Evolutionary conservation across 2,329 filamentous ascomycete species (phyloP), one percentile per base, ranked within the genome.

Genomic region (Neofusicoccum sp.): DNA sequence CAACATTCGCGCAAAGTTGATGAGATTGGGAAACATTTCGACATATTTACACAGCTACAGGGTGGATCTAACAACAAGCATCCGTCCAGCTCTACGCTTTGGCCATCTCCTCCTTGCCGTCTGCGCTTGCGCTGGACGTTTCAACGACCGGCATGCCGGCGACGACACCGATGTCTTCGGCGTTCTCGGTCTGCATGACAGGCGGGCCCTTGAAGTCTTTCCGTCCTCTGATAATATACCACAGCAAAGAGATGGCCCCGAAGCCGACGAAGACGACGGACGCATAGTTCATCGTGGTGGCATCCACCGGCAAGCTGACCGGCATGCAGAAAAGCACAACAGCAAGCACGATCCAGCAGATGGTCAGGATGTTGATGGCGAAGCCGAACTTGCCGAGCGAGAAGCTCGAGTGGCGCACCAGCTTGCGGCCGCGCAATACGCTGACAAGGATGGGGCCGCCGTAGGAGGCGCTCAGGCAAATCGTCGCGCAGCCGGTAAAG

Each of bases 401-500:
- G 70, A 84, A 93, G 0, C 83, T 80, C 0, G 88, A 89, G 66
- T 86, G 75, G 54, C 80, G 79, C n/a, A 92, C 84, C 36, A 85
- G 81, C 57, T 83, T 80, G n/a, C 90, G 83, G 8, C 86, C 82
- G 14, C 87, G 84, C 1, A 91, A 66, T 3, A 93, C 76, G 9
- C 82, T 88, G 61, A 93, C 86, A 9, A 91, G 75, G 59, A 93
- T 90, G 0, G 90, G 90, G 14, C 91, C 80, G 12, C 87, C 89
- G 71, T 93, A 93, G 0, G 88, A 90, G 3, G 86, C 86, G 0
- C 86, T 88, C 0, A 93, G 82, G 65, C 89, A 91, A 70, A 93
- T 91, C 4, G 89, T 92, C 1, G 89, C 89, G 1, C 91, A 89
- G 30, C 89, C 89, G 0, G 89, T 92, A 73, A 93, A 92, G 8